These are phyloP conservation scores for Debaryomycetaceae sp. DNA, from an alignment of 1,139 yeast genomes.

Conservation along the genomic window DNA sequence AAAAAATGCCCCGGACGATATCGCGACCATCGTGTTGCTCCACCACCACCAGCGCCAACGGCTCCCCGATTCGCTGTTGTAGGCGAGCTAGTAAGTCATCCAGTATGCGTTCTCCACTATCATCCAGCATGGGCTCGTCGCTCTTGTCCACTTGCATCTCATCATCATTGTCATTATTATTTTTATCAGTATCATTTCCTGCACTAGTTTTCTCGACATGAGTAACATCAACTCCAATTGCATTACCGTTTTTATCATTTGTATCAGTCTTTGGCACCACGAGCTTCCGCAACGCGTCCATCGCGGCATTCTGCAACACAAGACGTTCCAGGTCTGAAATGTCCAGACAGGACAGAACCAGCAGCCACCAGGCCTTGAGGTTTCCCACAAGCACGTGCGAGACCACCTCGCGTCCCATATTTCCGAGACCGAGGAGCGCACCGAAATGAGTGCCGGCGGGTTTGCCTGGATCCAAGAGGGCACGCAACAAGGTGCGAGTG, in stretches of 20 bases:
- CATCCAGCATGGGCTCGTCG: too few relatives aligned
- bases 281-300: constrained; percentile 44
- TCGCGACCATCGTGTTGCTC: constrained; percentile 44
- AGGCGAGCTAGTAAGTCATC: constrained; percentile 38
- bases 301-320: constrained; percentile 35
- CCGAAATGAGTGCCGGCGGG: constrained; percentile 92
- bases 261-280: too few relatives aligned
- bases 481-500: constrained; percentile 83
- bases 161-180: constrained; percentile 10
- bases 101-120: constrained; percentile 21
- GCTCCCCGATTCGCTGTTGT: constrained; percentile 49
- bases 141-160: constrained; percentile 23
- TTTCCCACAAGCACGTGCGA: constrained; percentile 80
- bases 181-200: not conserved
- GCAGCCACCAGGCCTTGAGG: constrained; percentile 64
- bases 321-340: constrained; percentile 31
- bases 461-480: constrained; percentile 67
- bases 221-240: constrained; percentile 1
- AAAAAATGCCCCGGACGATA: constrained; percentile 61
- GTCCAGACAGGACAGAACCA: constrained; percentile 34
- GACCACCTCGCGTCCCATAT: constrained; percentile 80
- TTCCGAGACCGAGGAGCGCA: constrained; percentile 73
- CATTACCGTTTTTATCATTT: too few relatives aligned
- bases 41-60: constrained; percentile 40
- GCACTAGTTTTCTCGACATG: constrained; percentile 4